Evolutionary conservation across 495 filamentous ascomycete species (phyloP).

Genomic region (Penicillium psychrofluorescens): DNA sequence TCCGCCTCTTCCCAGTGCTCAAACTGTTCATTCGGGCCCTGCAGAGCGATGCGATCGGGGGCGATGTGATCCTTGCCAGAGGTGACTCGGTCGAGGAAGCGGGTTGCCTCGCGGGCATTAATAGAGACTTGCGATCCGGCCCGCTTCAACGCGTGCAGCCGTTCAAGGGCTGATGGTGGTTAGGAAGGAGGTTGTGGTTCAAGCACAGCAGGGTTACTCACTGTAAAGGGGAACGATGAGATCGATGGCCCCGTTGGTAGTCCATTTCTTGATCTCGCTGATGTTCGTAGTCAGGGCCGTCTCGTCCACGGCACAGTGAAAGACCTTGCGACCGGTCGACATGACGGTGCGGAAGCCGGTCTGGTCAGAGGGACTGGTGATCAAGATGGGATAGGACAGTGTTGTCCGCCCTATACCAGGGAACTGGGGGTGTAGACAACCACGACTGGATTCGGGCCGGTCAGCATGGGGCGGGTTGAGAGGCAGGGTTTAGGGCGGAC

Average conservation of each 20-base stretch:
- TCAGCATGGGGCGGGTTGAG: slow-evolving; percentile 15
- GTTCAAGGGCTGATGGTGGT: slow-evolving; percentile 45
- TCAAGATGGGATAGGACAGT: slow-evolving; percentile 8
- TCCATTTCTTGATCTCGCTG: slow-evolving; percentile 63
- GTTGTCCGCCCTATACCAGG: slow-evolving; percentile 23
- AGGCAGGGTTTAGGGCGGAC: slow-evolving; percentile 10
- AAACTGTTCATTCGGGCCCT: slow-evolving; percentile 53
- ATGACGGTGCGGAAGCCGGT: slow-evolving; percentile 18
- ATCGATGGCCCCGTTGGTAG: slow-evolving; percentile 53
- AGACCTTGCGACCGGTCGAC: slow-evolving; percentile 52
- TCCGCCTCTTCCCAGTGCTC: slow-evolving; percentile 56
- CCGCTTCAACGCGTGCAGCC: slow-evolving; percentile 50
- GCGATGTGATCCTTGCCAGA: slow-evolving; percentile 44
- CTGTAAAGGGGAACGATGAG: slow-evolving; percentile 64
- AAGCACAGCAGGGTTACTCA: slow-evolving; percentile 26
- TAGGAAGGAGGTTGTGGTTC: not conserved
- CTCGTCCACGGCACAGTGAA: slow-evolving; percentile 71
- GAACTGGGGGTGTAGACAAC: slow-evolving; percentile 24
- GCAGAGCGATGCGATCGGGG: slow-evolving; percentile 40
- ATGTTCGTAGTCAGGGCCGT: slow-evolving; percentile 63
- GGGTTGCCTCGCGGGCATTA: slow-evolving; percentile 57
- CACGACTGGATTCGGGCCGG: slow-evolving; percentile 20
- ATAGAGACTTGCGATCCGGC: slow-evolving; percentile 46
- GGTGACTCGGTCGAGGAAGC: slow-evolving; percentile 59
- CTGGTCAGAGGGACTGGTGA: slow-evolving; percentile 1